These are phyloP conservation scores for Fusarium bulbicola DNA, from an alignment of 2,329 filamentous ascomycete species.

Conservation along the genomic window DNA sequence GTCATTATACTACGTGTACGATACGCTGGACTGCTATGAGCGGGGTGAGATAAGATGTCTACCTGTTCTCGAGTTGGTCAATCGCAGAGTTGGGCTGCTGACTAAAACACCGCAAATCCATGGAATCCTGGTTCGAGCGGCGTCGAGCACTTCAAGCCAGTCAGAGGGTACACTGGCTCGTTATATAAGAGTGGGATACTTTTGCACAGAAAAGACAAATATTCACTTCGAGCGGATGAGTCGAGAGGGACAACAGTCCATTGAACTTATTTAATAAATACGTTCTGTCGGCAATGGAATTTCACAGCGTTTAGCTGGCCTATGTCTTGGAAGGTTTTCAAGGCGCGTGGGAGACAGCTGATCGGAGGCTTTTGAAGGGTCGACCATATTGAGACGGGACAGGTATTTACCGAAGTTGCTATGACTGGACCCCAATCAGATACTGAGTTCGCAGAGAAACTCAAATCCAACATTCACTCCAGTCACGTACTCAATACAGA, in stretches of 20 bases:
- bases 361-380: accelerated
- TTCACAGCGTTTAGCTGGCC: accelerated
- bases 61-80: not conserved
- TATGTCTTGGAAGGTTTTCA: not conserved
- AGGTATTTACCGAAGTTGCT: not conserved
- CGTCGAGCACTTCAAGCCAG: accelerated
- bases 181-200: not conserved
- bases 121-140: not conserved
- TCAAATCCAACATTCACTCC: not conserved
- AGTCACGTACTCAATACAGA: not conserved
- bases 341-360: accelerated
- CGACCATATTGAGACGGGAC: not conserved
- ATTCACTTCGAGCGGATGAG: accelerated
- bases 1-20: not conserved
- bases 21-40: not conserved
- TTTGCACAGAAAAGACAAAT: not conserved
- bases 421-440: too few relatives aligned
- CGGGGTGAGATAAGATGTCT: not conserved
- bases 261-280: not conserved
- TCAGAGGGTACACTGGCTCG: accelerated
- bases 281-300: accelerated
- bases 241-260: accelerated
- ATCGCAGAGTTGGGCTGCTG: accelerated
- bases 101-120: not conserved
- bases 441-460: not conserved